These are phyloP conservation scores for Haplographium delicatum DNA, from an alignment of 495 filamentous ascomycete species.

Conservation along the genomic window DNA sequence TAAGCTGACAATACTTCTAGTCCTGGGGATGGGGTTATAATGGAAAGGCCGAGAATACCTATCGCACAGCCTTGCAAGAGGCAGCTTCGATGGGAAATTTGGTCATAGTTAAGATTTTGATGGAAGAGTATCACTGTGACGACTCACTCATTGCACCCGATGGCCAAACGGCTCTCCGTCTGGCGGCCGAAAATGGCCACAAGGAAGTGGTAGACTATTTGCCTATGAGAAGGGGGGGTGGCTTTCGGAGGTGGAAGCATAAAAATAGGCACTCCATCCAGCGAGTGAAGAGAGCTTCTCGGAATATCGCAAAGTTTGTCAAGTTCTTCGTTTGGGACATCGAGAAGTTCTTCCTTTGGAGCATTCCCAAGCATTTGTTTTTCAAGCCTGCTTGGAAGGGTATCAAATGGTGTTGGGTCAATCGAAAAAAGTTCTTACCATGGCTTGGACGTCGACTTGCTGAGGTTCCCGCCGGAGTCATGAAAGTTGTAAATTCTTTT, in stretches of 20 bases:
- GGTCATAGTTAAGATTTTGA: slow-evolving; percentile 6
- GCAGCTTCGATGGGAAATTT: slow-evolving; percentile 9
- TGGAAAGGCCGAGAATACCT: neutral
- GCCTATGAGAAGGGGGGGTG: slow-evolving; percentile 8
- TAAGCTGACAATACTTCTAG: neutral
- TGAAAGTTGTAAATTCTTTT: slow-evolving; percentile 6
- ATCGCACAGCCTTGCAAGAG: slow-evolving; percentile 8
- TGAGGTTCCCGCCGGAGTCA: slow-evolving; percentile 27
- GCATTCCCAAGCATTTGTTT: slow-evolving; percentile 28
- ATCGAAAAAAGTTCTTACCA: slow-evolving; percentile 20
- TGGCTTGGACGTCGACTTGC: slow-evolving; percentile 24
- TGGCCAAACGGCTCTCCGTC: slow-evolving; percentile 13
- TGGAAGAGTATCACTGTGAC: slow-evolving; percentile 11
- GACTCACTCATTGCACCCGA: slow-evolving; percentile 15
- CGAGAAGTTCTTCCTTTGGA: slow-evolving; percentile 31
- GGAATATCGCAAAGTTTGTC: slow-evolving; percentile 22
- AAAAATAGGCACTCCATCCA: slow-evolving; percentile 18
- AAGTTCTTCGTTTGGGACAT: slow-evolving; percentile 26
- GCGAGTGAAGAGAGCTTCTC: slow-evolving; percentile 19
- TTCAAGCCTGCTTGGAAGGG: slow-evolving; percentile 22
- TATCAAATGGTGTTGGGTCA: slow-evolving; percentile 26
- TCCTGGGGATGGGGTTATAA: neutral
- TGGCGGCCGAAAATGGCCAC: slow-evolving; percentile 13
- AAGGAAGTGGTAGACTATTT: slow-evolving; percentile 10
- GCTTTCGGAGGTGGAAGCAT: slow-evolving; percentile 10